A percentile compares a stretch with the other conserved stretches of the same genome.
Conservation (phyloP, 2,329 filamentous ascomycete species). For the Colletotrichum tabaci region DNA sequence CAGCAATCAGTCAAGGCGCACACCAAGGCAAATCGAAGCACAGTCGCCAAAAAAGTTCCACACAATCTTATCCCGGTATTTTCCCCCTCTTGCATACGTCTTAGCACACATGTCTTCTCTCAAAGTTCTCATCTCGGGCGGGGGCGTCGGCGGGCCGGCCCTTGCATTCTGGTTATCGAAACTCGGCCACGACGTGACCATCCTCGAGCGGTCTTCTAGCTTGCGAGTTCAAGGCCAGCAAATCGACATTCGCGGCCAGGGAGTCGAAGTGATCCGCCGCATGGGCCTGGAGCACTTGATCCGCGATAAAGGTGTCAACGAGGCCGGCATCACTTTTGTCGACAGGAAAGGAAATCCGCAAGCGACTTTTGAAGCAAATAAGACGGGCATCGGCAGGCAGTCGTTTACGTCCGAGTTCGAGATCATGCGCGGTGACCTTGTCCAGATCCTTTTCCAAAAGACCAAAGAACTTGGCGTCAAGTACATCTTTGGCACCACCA, state of each 20-base stretch:
- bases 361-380: conserved; percentile 59
- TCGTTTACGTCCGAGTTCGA: conserved; percentile 70
- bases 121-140: conserved; percentile 65
- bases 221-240: conserved; percentile 60
- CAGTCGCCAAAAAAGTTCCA: neutral
- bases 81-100: neutral
- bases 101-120: conserved; percentile 48
- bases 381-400: conserved; percentile 59
- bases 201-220: conserved; percentile 58
- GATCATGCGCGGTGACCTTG: conserved; percentile 72
- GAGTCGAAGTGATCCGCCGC: conserved; percentile 55
- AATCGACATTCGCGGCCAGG: conserved; percentile 62
- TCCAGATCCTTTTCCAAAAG: conserved; percentile 62
- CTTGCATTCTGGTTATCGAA: conserved; percentile 59
- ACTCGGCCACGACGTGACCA: conserved; percentile 55
- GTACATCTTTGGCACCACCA: conserved; percentile 48
- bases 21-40: neutral
- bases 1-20: neutral
- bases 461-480: conserved; percentile 47
- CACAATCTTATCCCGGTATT: too few species aligned
- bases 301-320: conserved; percentile 56
- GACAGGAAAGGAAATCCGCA: conserved; percentile 54
- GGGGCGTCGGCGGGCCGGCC: conserved; percentile 61
- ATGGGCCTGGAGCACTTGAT: conserved; percentile 58
- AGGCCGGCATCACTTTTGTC: conserved; percentile 64